Percentiles rank a stretch among this genome's conserved stretches.
These are phyloP conservation scores for Skeletonema grethae DNA, from an alignment of 108 stramenopile species.

Conservation along the genomic window DNA sequence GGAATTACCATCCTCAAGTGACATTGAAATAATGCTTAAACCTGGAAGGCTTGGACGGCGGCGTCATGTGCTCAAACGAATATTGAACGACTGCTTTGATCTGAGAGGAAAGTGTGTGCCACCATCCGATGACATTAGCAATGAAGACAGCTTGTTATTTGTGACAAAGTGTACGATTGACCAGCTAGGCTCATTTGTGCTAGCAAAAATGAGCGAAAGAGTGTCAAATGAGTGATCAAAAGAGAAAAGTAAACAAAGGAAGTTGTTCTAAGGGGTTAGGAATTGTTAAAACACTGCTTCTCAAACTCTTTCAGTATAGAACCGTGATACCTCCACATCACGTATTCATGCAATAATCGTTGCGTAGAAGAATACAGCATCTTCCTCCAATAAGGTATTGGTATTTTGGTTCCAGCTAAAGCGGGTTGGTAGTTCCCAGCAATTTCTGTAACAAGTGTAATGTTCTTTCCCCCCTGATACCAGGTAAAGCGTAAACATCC, in stretches of 20 bases:
- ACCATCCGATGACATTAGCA: slow-evolving; percentile 4
- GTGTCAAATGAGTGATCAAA: background rate
- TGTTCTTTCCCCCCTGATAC: slow-evolving; percentile 3
- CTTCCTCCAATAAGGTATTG: slow-evolving; percentile 18
- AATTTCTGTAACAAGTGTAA: slow-evolving; percentile 16
- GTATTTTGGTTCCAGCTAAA: slow-evolving; percentile 10
- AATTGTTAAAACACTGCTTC: background rate
- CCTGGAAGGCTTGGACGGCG: slow-evolving; percentile 55
- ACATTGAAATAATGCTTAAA: slow-evolving; percentile 63
- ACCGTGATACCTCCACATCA: slow-evolving; percentile 23
- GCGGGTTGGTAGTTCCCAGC: slow-evolving; percentile 18
- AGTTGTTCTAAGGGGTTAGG: background rate
- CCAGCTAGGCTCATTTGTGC: slow-evolving; percentile 52
- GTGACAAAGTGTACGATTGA: slow-evolving; percentile 53
- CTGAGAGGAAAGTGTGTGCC: slow-evolving; percentile 80
- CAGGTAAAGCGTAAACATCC: slow-evolving; percentile 18
- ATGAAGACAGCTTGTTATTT: slow-evolving; percentile 31
- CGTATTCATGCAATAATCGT: slow-evolving; percentile 16
- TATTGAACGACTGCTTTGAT: slow-evolving; percentile 61
- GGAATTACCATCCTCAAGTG: slow-evolving; percentile 37
- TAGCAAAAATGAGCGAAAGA: slow-evolving; percentile 32
- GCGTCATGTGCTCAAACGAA: slow-evolving; percentile 51
- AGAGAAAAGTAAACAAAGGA: background rate
- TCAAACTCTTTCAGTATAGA: slow-evolving; percentile 8
- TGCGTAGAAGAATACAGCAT: slow-evolving; percentile 17